These are phyloP conservation scores for Chenopodium berlandieri DNA, from an alignment of 148 eudicot species.

Conservation along the genomic window DNA sequence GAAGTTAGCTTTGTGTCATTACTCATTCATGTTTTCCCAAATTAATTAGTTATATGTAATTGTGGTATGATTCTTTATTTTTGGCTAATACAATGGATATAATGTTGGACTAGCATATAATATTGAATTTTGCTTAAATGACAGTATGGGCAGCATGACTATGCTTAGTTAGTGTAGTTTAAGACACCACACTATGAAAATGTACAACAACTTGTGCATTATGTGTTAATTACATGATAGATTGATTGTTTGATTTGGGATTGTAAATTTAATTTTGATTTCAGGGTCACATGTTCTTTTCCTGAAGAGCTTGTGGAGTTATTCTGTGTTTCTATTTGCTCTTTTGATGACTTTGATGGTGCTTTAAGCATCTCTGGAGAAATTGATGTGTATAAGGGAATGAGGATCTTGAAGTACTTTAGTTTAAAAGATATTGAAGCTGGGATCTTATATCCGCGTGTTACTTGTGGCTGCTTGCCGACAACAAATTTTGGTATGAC, in stretches of 20 bases:
- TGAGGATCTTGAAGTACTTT: background rate
- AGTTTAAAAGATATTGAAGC: background rate
- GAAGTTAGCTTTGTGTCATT: too few relatives aligned
- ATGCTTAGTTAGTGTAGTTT: too few relatives aligned
- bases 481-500: background rate
- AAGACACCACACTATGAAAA: too few relatives aligned
- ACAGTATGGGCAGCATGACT: too few relatives aligned
- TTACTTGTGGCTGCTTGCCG: background rate
- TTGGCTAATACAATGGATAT: too few relatives aligned
- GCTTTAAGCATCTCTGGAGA: background rate
- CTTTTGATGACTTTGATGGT: background rate
- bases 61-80: too few relatives aligned
- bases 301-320: background rate
- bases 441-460: background rate
- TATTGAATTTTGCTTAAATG: too few relatives aligned
- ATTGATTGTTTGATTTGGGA: background rate
- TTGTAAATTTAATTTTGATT: background rate
- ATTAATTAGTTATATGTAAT: too few relatives aligned
- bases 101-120: too few relatives aligned
- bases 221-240: too few relatives aligned
- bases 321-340: background rate
- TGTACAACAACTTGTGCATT: background rate
- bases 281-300: background rate
- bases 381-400: background rate
- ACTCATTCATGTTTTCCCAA: too few relatives aligned